Conservation (phyloP, 192 early-diverging fungal genomes). For the Entomortierella beljakovae region DNA sequence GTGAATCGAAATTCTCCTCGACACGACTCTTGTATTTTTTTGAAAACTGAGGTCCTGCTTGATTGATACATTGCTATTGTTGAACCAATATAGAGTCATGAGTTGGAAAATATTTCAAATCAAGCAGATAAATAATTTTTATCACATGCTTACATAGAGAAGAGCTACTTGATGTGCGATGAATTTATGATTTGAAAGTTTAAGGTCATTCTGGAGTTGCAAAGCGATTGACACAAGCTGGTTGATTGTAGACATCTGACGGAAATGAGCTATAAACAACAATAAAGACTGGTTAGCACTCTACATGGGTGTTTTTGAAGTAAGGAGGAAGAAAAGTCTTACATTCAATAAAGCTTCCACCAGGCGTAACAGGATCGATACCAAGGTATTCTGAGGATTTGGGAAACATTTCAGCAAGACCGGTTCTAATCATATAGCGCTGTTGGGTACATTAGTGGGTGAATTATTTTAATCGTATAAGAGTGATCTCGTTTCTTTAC, state of each 20-base stretch:
- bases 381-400: conserved; percentile 54
- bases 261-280: conserved; percentile 50
- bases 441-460: conserved; percentile 1
- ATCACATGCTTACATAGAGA: conserved; percentile 56
- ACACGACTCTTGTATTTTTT: conserved; percentile 59
- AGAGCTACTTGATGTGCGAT: conserved; percentile 67
- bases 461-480: neutral
- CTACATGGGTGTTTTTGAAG: neutral
- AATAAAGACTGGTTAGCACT: neutral
- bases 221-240: conserved; percentile 62
- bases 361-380: conserved; percentile 27
- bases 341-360: conserved; percentile 48
- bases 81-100: neutral
- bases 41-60: conserved; percentile 54
- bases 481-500: conserved; percentile 16
- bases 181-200: conserved; percentile 63
- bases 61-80: conserved; percentile 58
- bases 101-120: neutral
- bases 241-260: conserved; percentile 56
- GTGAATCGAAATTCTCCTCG: conserved; percentile 54
- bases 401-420: conserved; percentile 53
- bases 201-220: conserved; percentile 61
- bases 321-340: neutral
- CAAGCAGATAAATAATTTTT: neutral
- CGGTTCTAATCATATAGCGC: conserved; percentile 53